Evolutionary conservation across 2,329 filamentous ascomycete genomes (phyloP).

Genomic region (Capronia epimyces): DNA sequence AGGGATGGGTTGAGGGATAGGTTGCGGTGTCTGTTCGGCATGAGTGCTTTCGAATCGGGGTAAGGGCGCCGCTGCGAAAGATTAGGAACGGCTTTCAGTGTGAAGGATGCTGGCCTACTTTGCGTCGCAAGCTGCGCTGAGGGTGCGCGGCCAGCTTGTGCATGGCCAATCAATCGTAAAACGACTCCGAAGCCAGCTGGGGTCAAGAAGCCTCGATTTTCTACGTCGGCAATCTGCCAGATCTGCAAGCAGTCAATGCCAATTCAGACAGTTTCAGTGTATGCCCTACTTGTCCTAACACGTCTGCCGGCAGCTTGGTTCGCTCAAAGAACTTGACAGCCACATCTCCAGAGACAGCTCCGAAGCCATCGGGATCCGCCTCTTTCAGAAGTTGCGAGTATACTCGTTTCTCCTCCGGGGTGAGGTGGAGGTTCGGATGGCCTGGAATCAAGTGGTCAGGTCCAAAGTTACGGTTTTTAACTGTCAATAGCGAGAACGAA

Average conservation of each 20-base stretch:
- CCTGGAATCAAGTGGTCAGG: constrained; percentile 27
- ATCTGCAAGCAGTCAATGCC: constrained; percentile 38
- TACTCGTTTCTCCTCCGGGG: constrained; percentile 83
- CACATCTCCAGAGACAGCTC: constrained; percentile 90
- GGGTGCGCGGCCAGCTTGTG: constrained; percentile 79
- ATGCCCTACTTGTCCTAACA: constrained; percentile 72
- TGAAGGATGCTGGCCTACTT: constrained; percentile 41
- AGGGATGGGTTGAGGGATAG: constrained; percentile 50
- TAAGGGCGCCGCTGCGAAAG: constrained; percentile 61
- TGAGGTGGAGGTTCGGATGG: constrained; percentile 72
- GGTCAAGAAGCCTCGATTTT: constrained; percentile 91
- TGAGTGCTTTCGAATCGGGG: constrained; percentile 71
- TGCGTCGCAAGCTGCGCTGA: constrained; percentile 75
- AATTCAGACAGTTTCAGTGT: not conserved
- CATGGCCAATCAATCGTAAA: constrained; percentile 88
- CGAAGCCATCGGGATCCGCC: constrained; percentile 84
- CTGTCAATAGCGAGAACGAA: constrained; percentile 6
- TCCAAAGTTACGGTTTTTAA: not conserved
- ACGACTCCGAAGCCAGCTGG: constrained; percentile 90
- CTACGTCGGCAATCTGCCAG: constrained; percentile 97
- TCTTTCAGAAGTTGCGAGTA: constrained; percentile 91
- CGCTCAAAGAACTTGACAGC: constrained; percentile 98
- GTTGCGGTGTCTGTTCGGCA: constrained; percentile 29
- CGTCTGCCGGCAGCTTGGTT: constrained; percentile 77
- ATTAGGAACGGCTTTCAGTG: constrained; percentile 21